A percentile compares a stretch with the other conserved stretches of the same genome.
Evolutionary conservation across 495 filamentous ascomycete genomes (phyloP).

Genomic region (Podospora comata): DNA sequence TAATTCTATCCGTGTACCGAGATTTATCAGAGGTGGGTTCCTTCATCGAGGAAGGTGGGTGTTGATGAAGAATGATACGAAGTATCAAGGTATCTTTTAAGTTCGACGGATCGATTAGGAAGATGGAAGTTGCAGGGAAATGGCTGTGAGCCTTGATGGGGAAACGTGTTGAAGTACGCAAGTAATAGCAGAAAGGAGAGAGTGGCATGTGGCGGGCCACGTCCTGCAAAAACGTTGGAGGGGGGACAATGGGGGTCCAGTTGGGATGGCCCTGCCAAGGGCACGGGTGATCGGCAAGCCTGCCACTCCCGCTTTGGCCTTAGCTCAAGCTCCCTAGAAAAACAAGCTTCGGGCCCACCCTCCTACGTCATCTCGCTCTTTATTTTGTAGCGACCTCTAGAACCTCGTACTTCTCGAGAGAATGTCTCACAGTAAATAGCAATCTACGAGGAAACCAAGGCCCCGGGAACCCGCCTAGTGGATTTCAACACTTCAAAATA

Average conservation of each 20-base stretch:
- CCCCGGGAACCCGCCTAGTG: background rate
- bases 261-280: slow-evolving; percentile 6
- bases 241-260: background rate
- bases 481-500: background rate
- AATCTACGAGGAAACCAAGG: background rate
- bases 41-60: slow-evolving; percentile 23
- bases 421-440: background rate
- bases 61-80: background rate
- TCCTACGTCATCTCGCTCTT: background rate
- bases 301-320: background rate
- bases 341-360: background rate
- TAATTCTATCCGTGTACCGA: slow-evolving; percentile 3
- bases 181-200: background rate
- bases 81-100: slow-evolving; percentile 8
- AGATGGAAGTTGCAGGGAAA: background rate
- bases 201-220: background rate
- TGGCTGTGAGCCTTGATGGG: background rate
- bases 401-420: background rate
- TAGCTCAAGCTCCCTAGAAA: background rate
- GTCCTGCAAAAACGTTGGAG: background rate
- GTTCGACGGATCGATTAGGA: background rate
- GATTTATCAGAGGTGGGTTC: slow-evolving; percentile 12
- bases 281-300: slow-evolving; percentile 4
- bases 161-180: background rate
- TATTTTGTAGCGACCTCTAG: background rate